Conservation (phyloP, 768 basidiomycete species). For the Calocybe indica region DNA sequence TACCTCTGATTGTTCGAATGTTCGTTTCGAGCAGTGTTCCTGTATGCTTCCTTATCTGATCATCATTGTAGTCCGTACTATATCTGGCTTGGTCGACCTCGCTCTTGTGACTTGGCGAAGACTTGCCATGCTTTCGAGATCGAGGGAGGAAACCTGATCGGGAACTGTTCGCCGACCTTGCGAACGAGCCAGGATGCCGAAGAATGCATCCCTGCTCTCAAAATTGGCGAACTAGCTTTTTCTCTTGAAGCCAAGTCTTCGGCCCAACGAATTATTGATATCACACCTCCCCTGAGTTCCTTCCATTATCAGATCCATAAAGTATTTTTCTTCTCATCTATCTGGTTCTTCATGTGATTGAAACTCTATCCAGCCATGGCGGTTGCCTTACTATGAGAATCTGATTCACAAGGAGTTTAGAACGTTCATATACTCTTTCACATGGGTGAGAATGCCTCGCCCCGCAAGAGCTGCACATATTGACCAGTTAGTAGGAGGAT, state of each 20-base stretch:
- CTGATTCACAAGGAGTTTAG: conserved; percentile 63
- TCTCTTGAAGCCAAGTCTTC: conserved; percentile 16
- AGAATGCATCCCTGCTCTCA: conserved; percentile 32
- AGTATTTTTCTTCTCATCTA: conserved; percentile 20
- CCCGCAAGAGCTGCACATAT: background rate
- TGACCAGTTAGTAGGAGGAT: conserved; percentile 45
- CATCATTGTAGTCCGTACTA: conserved; percentile 49
- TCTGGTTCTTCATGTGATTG: conserved; percentile 1
- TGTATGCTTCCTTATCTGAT: background rate
- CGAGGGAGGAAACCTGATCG: conserved; percentile 54
- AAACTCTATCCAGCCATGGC: conserved; percentile 39
- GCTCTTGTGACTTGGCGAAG: conserved; percentile 50
- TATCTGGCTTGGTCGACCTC: conserved; percentile 69
- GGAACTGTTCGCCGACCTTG: conserved; percentile 37
- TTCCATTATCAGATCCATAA: conserved; percentile 58
- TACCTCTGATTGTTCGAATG: conserved; percentile 66
- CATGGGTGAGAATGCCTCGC: conserved; percentile 34
- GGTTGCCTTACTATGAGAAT: conserved; percentile 66
- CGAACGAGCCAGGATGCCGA: conserved; percentile 25
- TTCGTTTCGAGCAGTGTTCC: conserved; percentile 12
- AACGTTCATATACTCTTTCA: conserved; percentile 60
- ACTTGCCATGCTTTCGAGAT: conserved; percentile 56
- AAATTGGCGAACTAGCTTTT: conserved; percentile 33
- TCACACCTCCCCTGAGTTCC: conserved; percentile 49
- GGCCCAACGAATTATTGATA: conserved; percentile 29